Conservation (phyloP, 306 rosid genomes). For the Inga laurina region DNA sequence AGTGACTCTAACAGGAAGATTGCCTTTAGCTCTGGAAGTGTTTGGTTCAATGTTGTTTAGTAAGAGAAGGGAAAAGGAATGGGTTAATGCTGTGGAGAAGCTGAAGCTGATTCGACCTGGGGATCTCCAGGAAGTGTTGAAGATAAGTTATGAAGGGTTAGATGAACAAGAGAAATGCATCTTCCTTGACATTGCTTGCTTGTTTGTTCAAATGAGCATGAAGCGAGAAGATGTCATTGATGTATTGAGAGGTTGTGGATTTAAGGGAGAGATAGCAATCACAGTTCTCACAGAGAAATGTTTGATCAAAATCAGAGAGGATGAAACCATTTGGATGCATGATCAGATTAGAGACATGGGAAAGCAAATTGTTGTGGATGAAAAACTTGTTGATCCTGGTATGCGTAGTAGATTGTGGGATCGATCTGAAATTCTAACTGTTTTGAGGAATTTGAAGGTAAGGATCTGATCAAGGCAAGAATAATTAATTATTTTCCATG, state of each 20-base stretch:
- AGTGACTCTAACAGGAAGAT: constrained; percentile 51
- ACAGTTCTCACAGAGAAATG: constrained; percentile 43
- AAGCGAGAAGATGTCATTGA: constrained; percentile 51
- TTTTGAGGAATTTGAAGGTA: constrained; percentile 28
- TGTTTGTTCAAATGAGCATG: constrained; percentile 48
- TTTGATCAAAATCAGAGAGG: constrained; percentile 50
- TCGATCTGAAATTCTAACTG: constrained; percentile 48
- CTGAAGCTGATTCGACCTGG: constrained; percentile 44
- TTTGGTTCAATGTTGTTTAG: constrained; percentile 57
- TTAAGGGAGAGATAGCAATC: constrained; percentile 49
- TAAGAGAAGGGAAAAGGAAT: constrained; percentile 47
- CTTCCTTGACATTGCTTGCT: constrained; percentile 65
- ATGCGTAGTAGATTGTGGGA: constrained; percentile 68
- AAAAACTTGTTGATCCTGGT: constrained; percentile 35
- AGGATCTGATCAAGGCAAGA: neutral
- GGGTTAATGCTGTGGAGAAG: constrained; percentile 52
- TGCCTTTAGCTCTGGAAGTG: constrained; percentile 78
- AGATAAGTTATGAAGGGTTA: constrained; percentile 54
- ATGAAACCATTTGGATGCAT: constrained; percentile 55
- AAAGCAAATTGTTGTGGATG: constrained; percentile 49
- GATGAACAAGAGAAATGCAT: constrained; percentile 49
- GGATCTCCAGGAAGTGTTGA: constrained; percentile 64
- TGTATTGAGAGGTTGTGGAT: constrained; percentile 58
- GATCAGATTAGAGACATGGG: constrained; percentile 79
- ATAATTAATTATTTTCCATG: neutral